A percentile compares a stretch with the other conserved stretches of the same genome.
phyloP scores from a whole-genome alignment of 2,329 filamentous ascomycete species.

The Salinomyces thailandicus region DNA sequence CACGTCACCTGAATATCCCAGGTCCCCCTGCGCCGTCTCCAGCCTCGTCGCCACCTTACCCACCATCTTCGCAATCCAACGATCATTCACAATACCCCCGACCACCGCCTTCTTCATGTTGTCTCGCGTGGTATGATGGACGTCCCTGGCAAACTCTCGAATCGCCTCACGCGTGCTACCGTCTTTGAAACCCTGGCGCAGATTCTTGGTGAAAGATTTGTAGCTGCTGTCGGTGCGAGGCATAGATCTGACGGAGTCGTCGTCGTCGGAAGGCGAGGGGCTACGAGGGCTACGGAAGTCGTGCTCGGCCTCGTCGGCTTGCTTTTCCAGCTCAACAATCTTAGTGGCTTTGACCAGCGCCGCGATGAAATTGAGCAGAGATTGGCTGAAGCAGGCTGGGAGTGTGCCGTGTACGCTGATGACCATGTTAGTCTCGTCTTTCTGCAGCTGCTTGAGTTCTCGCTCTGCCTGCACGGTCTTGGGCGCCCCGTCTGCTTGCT shows the following conservation, averaged over 20 bases:
- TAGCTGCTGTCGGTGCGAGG: conserved; percentile 11
- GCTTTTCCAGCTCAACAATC: conserved; percentile 44
- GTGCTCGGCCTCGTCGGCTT: conserved; percentile 20
- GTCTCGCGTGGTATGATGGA: conserved; percentile 29
- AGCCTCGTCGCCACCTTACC: conserved; percentile 41
- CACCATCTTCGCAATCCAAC: conserved; percentile 45
- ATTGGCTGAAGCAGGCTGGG: conserved; percentile 42
- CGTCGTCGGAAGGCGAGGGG: conserved; percentile 2
- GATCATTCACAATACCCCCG: conserved; percentile 41
- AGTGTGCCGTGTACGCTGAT: conserved; percentile 40
- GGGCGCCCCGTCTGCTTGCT: conserved; percentile 35
- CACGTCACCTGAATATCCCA: conserved; percentile 41
- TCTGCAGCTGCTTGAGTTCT: conserved; percentile 31
- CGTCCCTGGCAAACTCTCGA: conserved; percentile 21
- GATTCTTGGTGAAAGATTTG: conserved; percentile 19
- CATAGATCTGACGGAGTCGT: conserved; percentile 1
- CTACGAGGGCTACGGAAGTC: too few species aligned
- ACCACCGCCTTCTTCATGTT: conserved; percentile 39
- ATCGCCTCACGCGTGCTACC: conserved; percentile 17
- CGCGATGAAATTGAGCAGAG: conserved; percentile 44
- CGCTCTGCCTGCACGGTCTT: conserved; percentile 32
- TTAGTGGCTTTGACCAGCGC: conserved; percentile 49
- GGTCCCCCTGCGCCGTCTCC: conserved; percentile 40
- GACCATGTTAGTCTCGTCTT: conserved; percentile 40
- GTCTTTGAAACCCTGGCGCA: conserved; percentile 19